Evolutionary conservation across 2,329 filamentous ascomycete species (phyloP).

Genomic region (Xylariaceae sp.): DNA sequence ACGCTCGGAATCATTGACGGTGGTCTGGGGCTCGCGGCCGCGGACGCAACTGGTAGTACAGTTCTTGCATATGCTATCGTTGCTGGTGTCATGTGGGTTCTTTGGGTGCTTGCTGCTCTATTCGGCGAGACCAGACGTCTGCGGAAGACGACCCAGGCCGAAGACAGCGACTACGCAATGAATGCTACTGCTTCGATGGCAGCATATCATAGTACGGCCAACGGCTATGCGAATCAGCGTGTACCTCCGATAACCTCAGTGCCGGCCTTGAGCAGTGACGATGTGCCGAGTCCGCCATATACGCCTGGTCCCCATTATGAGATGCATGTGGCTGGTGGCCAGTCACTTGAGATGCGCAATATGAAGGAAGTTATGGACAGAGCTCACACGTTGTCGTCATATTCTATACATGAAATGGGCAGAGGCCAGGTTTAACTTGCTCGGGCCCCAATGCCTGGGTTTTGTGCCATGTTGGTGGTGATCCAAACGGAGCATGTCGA

Average conservation of each 20-base stretch:
- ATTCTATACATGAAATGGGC: constrained; percentile 15
- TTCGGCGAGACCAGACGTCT: constrained; percentile 30
- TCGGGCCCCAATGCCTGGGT: neutral
- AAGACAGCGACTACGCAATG: neutral
- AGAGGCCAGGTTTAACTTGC: constrained; percentile 13
- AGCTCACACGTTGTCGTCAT: constrained; percentile 10
- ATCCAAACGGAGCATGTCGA: too few relatives aligned
- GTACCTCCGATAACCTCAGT: neutral
- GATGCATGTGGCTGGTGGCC: constrained; percentile 3
- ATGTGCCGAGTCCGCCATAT: constrained; percentile 18
- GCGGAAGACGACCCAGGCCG: neutral
- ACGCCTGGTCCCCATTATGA: constrained; percentile 13
- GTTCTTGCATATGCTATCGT: constrained; percentile 40
- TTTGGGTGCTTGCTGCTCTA: constrained; percentile 38
- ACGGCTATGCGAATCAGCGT: neutral
- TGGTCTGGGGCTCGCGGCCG: constrained; percentile 41
- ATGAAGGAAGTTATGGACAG: constrained; percentile 11
- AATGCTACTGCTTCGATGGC: neutral
- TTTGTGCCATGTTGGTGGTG: too few relatives aligned
- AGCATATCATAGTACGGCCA: too few relatives aligned
- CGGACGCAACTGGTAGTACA: constrained; percentile 25
- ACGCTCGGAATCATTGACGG: constrained; percentile 45
- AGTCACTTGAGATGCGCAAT: constrained; percentile 7
- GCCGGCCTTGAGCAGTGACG: neutral
- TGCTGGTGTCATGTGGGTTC: constrained; percentile 35